Conservation (phyloP, 805 yeast genomes). For the Candida adriatica region DNA sequence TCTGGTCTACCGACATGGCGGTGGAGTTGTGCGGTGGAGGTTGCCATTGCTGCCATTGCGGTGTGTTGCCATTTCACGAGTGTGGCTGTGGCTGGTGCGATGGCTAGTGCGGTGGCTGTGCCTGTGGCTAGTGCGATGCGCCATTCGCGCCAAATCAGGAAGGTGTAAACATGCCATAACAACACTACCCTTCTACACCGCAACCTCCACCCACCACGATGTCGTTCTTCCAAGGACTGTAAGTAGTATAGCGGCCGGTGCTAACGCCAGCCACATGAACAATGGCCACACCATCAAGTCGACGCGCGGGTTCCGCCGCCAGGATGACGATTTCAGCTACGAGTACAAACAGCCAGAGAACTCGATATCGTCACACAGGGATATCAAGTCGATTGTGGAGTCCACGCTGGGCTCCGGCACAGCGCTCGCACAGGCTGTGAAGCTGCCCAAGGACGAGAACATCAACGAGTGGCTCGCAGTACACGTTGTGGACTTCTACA, state of each 20-base stretch:
- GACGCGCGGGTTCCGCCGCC: slow-evolving; percentile 39
- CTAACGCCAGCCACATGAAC: slow-evolving; percentile 28
- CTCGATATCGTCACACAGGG: slow-evolving; percentile 51
- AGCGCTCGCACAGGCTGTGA: slow-evolving; percentile 86
- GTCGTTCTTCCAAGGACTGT: slow-evolving; percentile 28
- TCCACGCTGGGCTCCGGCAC: slow-evolving; percentile 92
- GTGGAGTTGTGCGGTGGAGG: too few species aligned
- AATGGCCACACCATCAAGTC: slow-evolving; percentile 42
- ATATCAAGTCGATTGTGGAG: slow-evolving; percentile 84
- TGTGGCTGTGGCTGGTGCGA: too few species aligned
- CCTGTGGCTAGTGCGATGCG: slow-evolving; percentile 1
- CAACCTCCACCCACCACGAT: too few species aligned
- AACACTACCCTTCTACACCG: too few species aligned
- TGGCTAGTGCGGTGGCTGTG: not conserved
- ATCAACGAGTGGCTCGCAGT: slow-evolving; percentile 93
- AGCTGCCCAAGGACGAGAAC: slow-evolving; percentile 89
- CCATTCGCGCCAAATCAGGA: too few species aligned
- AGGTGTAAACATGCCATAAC: too few species aligned
- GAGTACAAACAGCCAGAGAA: slow-evolving; percentile 11
- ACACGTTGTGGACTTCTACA: slow-evolving; percentile 94
- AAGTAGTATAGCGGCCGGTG: too few species aligned
- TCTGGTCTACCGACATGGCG: slow-evolving; percentile 12
- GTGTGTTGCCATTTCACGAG: too few species aligned
- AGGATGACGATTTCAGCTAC: slow-evolving; percentile 6
- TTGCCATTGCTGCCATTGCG: too few species aligned